Evolutionary conservation across 805 yeast genomes (phyloP), one percentile per base, ranked within the genome.

Genomic region (Metschnikowia sp.): DNA sequence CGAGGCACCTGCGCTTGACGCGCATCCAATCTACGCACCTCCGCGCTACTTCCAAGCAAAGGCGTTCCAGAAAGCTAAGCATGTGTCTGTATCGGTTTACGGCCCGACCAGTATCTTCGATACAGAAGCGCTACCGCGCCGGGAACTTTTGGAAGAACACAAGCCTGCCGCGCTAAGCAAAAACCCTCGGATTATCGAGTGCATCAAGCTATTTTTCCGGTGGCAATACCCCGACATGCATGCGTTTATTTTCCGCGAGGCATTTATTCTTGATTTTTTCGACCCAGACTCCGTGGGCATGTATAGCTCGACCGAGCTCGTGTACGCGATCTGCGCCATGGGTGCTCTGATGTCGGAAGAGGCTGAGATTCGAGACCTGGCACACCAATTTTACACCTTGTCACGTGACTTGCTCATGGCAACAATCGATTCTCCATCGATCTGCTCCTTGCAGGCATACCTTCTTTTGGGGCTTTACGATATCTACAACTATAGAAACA

Each of bases 211-310:
- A 30, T 52, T 52, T 37, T 52, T 52, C 39, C 45, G 50, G 30
- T 52, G 55, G 55, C 54, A 47, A 46, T 52, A 52, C 38, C 55
- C 55, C 1, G 55, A 50, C 38, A 43, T 50, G 47, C 54, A 50
- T 34, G 48, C 53, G n/a, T 52, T 52, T 32, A 47, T 52, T 11
- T 52, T 50, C 39, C 45, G 55, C 11, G 55, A 52, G 22, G 55
- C 55, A 15, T 52, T 52, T 33, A 45, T 52, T 19, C 48, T 50
- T 4, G 55, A 52, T 32, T 52, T 52, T 33, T 47, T 42, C 31
- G 45, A 52, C 33, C 49, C 54, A 12, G 42, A 50, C 15, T 44
- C 51, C 8, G 29, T 35, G 19, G 47, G 45, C 12, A 42, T 48
- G 15, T 50, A 52, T 40, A 41, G 49, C 39, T 47, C 54, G 10